Conservation (phyloP, 768 basidiomycete genomes). For the Amanita jacksonii region DNA sequence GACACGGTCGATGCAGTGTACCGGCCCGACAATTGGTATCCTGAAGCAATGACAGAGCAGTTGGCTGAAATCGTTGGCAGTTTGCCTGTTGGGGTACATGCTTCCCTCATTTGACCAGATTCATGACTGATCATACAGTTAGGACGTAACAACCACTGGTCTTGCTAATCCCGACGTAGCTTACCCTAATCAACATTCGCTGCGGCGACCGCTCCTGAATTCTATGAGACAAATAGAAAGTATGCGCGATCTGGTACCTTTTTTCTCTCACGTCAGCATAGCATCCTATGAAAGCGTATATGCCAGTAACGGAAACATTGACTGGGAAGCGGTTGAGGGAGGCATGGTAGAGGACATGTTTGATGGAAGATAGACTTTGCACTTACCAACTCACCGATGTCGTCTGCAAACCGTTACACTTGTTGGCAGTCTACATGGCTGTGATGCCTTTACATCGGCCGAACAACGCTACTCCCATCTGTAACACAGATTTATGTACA, state of each 20-base stretch:
- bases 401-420: no score
- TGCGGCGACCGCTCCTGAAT: conserved; percentile 69
- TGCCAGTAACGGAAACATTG: conserved; percentile 67
- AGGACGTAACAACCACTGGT: background rate
- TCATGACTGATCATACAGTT: no score
- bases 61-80: conserved; percentile 75
- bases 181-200: conserved; percentile 30
- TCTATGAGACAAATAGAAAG: conserved; percentile 69
- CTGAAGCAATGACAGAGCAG: conserved; percentile 86
- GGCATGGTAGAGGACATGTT: conserved; percentile 85
- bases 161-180: conserved; percentile 13
- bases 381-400: no score
- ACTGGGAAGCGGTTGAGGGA: conserved; percentile 85
- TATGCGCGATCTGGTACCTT: conserved; percentile 77
- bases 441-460: no score
- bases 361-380: conserved; percentile 65
- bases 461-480: no score
- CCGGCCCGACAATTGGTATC: conserved; percentile 72
- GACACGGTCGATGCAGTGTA: conserved; percentile 96
- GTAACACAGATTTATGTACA: no score
- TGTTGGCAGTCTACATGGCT: no score
- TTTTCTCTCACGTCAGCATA: conserved; percentile 86
- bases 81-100: conserved; percentile 39
- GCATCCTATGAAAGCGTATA: conserved; percentile 89
- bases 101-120: no score